Evolutionary conservation across 768 basidiomycete genomes (phyloP).

Genomic region (Tricholoma furcatifolium): DNA sequence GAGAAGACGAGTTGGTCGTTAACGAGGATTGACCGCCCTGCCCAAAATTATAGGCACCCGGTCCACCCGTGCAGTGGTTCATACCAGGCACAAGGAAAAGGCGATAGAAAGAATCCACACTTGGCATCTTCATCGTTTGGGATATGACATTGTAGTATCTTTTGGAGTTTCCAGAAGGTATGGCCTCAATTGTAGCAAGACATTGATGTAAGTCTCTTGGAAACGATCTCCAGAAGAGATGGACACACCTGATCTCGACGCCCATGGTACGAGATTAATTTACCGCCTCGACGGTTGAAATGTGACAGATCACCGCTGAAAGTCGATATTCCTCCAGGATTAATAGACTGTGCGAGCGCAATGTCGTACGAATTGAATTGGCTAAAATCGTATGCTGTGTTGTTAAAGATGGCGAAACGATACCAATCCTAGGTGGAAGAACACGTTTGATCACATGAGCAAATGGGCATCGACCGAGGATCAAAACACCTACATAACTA

Average conservation of each 20-base stretch:
- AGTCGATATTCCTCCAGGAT: neutral
- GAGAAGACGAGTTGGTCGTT: neutral
- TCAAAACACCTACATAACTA: neutral
- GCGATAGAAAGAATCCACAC: constrained; percentile 9
- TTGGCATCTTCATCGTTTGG: neutral
- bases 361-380: neutral
- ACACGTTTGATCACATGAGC: neutral
- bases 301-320: neutral
- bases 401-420: neutral
- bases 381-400: neutral
- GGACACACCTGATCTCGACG: neutral
- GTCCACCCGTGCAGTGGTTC: neutral
- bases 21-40: neutral
- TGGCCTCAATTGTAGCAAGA: neutral
- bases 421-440: neutral
- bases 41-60: constrained; percentile 3
- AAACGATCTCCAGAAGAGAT: neutral
- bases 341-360: neutral
- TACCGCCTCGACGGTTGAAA: constrained; percentile 8
- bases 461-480: neutral
- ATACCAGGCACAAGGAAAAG: constrained; percentile 10
- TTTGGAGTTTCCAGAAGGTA: constrained; percentile 2
- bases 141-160: neutral
- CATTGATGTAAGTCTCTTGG: neutral
- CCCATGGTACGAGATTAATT: constrained; percentile 11